Base-by-base conservation (phyloP, 1,284 basidiomycete species). In the Cutaneotrichosporon sp. region DNA sequence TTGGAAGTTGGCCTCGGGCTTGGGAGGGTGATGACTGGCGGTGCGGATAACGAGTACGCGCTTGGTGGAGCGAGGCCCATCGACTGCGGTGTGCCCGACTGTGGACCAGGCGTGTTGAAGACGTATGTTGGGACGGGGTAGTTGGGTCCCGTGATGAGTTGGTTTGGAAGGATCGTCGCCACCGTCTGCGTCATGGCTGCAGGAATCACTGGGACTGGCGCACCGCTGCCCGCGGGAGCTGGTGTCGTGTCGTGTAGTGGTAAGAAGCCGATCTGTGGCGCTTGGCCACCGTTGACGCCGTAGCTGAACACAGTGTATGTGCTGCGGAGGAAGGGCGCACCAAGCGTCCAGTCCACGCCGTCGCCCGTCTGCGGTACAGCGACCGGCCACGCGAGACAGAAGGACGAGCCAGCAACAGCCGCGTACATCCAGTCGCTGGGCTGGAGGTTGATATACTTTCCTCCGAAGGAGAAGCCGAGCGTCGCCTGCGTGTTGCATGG, bases 261-360 rank as follows among this genome's bases (percentile, higher is more conserved):
- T 26, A 78, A 66, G 66, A 80, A 77, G 3, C 79, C 79, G 32
- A 80, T 68, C 50, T 76, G 62, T 1, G 79, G 78, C 10, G 73
- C 69, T 58, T 78, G 76, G 1, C 70, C 67, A 13, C 72, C 72
- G 50, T 76, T 69, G 59, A 79, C 75, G 8, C 79, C 79, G 62
- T 79, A 77, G 61, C 72, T 68, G 58, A 86, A 94, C 56, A 94
- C 83, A 5, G 88, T 88, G 76, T 94, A 94, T 0, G 92, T 89
- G 2, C 89, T 89, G 56, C 88, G 84, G 63, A 95, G 75, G 77
- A 94, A 94, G 0, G 90, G 84, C 3, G 86, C 82, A n/a, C 91
- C 91, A 83, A 94, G 82, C 76, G 92, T 89, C 92, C 92, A 95
- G 75, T 92, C 91, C 51, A 94, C 85, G 3, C 90, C 91, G 76